Evolutionary conservation across 331 rosid species (phyloP), one percentile per base, ranked within the genome.

Genomic region (Pyracantha coccinea): DNA sequence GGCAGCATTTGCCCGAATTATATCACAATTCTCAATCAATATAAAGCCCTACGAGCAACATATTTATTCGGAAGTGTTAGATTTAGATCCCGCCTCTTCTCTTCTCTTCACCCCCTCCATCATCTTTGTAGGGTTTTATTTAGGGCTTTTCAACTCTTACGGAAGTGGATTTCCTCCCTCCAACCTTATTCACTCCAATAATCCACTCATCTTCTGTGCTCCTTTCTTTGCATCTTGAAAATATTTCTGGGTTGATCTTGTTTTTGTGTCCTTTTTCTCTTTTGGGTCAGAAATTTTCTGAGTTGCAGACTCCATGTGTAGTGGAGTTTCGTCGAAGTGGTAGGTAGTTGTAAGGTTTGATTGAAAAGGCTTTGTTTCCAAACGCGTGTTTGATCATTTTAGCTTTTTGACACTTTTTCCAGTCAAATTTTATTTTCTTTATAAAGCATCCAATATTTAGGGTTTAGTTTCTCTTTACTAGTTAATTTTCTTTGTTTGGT

Each of bases 361-460:
- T 17, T 53, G 41, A 52, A 74, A 55, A 64, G 60, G 68, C 28
- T 65, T 63, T 70, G 70, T 45, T 59, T 78, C 83, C 55, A 75
- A 79, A 78, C 69, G 41, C 23, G 44, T 71, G 78, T 47, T 68
- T 20, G 70, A 69, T 77, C 70, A 77, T 77, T 45, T 72, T 77
- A 58, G 14, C 68, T 69, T 68, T 72, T 61, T 83, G 2, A 57
- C 41, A 61, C 79, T 72, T 86, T 85, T 78, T 41, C 15, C 86
- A 67, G 89, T 80, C 79, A 71, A 78, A 60, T 68, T 80, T 64
- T 6, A 33, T 41, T 41, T 29, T 72, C 77, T 77, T 66, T 64
- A 25, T 50, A 75, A 44, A 15, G 44, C 14, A 71, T 23, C 50
- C 44, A 63, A 55, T 15, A 25, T 25, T 10, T 41, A 38, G 45